These are phyloP conservation scores for Albatrellus ellisii DNA, from an alignment of 768 basidiomycete species.

Conservation along the genomic window DNA sequence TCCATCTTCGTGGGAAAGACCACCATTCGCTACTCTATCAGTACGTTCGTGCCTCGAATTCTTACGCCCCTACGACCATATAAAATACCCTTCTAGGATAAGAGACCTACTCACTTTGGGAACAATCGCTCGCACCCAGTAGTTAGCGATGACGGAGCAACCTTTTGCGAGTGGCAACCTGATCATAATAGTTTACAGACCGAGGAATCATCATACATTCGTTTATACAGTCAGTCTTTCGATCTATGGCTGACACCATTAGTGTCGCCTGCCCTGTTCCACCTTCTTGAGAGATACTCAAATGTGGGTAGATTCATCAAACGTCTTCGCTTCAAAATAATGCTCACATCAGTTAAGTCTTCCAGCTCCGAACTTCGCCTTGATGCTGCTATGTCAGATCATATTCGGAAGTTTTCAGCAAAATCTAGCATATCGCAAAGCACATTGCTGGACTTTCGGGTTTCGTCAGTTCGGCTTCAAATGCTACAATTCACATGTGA, in stretches of 20 bases:
- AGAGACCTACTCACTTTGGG: neutral
- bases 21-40: conserved; percentile 31
- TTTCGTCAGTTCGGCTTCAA: neutral
- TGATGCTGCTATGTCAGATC: neutral
- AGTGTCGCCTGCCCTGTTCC: conserved; percentile 5
- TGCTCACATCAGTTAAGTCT: neutral
- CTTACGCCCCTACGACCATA: too few species aligned
- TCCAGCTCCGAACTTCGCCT: neutral
- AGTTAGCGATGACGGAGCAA: conserved; percentile 4
- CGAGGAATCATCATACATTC: conserved; percentile 2
- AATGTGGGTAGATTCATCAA: conserved; percentile 2
- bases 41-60: neutral
- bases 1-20: conserved; percentile 32
- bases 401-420: neutral
- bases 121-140: too few species aligned
- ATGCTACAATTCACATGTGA: neutral
- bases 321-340: neutral
- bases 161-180: conserved; percentile 67
- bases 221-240: conserved; percentile 1
- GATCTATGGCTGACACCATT: conserved; percentile 10
- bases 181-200: conserved; percentile 23
- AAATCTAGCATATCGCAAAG: neutral
- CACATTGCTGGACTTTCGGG: neutral
- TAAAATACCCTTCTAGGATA: neutral
- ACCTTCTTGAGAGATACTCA: conserved; percentile 7